Conservation (phyloP, 768 basidiomycete species). For the Suillus lakei region DNA sequence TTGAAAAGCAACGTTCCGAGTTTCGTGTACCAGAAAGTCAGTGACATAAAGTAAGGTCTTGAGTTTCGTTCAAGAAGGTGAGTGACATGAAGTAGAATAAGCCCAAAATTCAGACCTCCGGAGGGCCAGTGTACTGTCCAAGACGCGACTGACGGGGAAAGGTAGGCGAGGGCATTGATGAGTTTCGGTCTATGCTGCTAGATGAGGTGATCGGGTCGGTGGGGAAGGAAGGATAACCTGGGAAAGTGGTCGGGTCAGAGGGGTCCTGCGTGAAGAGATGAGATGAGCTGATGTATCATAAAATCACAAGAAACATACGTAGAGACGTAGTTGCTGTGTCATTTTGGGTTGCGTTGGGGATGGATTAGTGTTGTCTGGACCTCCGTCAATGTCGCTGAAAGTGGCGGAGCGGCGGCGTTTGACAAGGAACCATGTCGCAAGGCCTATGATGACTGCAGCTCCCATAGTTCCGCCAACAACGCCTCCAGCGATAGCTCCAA, state of each 20-base stretch:
- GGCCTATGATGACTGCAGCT: constrained; percentile 46
- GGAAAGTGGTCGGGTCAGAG: constrained; percentile 43
- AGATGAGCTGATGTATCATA: constrained; percentile 5
- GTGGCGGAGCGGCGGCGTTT: constrained; percentile 32
- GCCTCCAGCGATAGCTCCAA: constrained; percentile 65
- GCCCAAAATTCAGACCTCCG: constrained; percentile 24
- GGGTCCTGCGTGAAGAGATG: constrained; percentile 32
- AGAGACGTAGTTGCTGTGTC: constrained; percentile 27
- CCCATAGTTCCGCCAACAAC: constrained; percentile 63
- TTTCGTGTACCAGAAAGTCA: not conserved
- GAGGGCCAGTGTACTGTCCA: constrained; percentile 25
- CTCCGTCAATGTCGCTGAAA: not conserved
- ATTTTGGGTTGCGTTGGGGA: constrained; percentile 18
- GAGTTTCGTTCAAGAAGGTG: not conserved
- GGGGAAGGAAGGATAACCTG: constrained; percentile 24
- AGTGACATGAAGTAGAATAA: not conserved
- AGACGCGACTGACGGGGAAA: constrained; percentile 16
- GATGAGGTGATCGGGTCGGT: constrained; percentile 14
- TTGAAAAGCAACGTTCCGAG: not conserved
- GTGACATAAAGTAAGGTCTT: no score
- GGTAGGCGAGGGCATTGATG: constrained; percentile 11
- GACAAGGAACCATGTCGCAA: constrained; percentile 44
- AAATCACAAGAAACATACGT: constrained; percentile 26
- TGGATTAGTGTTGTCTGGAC: constrained; percentile 11
- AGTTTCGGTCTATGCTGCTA: constrained; percentile 2